Evolutionary conservation across 257 asterid genomes (phyloP), one percentile per base, ranked within the genome.

Genomic region (Solanum neorickii): DNA sequence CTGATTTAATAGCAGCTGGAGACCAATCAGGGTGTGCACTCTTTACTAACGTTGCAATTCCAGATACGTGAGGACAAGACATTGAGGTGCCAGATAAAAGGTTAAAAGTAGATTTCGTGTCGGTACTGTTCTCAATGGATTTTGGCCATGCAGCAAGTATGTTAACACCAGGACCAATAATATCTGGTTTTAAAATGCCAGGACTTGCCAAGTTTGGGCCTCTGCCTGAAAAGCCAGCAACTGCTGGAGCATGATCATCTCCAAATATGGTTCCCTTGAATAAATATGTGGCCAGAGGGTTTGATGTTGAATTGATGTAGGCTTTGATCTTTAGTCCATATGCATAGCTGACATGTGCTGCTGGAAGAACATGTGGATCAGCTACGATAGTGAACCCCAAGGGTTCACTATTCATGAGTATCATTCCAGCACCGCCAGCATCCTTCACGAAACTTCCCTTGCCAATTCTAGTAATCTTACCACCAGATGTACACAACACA

Each of bases 371-470:
- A 42, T 88, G 89, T 2, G 90, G 60, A 11, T 89, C 91, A 5
- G 86, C 90, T 3, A 27, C 12, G 23, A 49, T 86, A 42, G 68
- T 65, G 49, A 68, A 88, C 13, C 86, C 94, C 8, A 41, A 31
- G 1, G 27, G 0, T 29, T 83, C 20, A 7, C 74, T 18, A 27
- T 86, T 88, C 59, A 91, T 72, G 37, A 90, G 85, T 85, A 90
- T 87, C 94, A 91, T 88, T 85, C 87, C 93, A 21, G 88, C 92
- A 10, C 92, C 94, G 15, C 92, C 94, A 5, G 90, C 90, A 33
- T 77, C 83, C 62, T 90, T 90, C 46, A 92, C 93, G 2, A 72
- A 66, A 6, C 6, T 69, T 1, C 93, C 94, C 83, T 90, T 90
- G 1, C 6, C 86, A 5, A 76, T 7, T n/a, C 89, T 33, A n/a